Conservation (phyloP, 106 monocot species). For the Gastrodia elata region DNA sequence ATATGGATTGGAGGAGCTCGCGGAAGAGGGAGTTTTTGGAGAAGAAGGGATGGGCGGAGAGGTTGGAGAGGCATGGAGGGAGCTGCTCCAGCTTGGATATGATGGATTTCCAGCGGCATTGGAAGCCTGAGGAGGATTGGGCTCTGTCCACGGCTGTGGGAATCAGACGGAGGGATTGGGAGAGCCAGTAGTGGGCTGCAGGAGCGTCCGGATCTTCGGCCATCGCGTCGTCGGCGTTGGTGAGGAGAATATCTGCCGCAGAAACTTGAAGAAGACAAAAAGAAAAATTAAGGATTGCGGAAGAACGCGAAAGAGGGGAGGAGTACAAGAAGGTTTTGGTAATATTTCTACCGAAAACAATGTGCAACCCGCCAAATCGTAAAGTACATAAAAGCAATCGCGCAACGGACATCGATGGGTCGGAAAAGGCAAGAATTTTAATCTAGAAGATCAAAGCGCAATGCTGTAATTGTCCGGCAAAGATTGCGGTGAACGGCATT, state of each 20-base stretch:
- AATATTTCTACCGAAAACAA: constrained; percentile 1
- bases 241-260: background rate
- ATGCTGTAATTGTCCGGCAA: too few relatives aligned
- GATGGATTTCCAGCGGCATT: constrained; percentile 40
- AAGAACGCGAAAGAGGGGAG: background rate
- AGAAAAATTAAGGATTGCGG: background rate
- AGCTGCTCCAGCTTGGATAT: constrained; percentile 40
- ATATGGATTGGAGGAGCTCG: constrained; percentile 43
- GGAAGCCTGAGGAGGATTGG: constrained; percentile 22
- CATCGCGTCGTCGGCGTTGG: constrained; percentile 3
- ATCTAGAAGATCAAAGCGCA: too few relatives aligned
- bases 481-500: too few relatives aligned
- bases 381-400: constrained; percentile 6
- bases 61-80: constrained; percentile 55
- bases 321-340: background rate
- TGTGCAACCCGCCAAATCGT: background rate
- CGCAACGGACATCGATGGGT: too few relatives aligned
- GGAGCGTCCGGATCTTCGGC: constrained; percentile 6
- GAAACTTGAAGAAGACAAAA: too few relatives aligned
- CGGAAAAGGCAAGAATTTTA: background rate
- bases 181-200: constrained; percentile 24
- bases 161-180: constrained; percentile 23
- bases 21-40: constrained; percentile 45
- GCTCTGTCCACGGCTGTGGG: constrained; percentile 36
- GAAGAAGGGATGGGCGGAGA: constrained; percentile 64